These are phyloP conservation scores for Penicillium carneum DNA, from an alignment of 2,329 filamentous ascomycete genomes.

Conservation along the genomic window DNA sequence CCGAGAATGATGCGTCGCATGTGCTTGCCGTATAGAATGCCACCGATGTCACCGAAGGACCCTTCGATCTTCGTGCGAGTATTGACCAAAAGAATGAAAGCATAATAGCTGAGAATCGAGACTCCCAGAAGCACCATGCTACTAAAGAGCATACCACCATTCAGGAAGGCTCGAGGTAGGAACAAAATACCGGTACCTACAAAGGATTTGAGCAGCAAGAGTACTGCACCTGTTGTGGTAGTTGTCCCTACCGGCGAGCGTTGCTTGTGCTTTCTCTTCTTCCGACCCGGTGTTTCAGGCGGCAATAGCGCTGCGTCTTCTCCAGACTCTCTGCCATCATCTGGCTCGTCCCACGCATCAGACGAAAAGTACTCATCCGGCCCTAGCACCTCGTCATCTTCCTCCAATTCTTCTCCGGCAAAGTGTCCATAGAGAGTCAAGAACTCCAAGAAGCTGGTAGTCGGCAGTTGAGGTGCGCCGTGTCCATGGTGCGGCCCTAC, in stretches of 20 bases:
- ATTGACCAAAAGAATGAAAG: slow-evolving; percentile 90
- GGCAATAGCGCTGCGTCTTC: slow-evolving; percentile 85
- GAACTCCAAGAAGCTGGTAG: slow-evolving; percentile 94
- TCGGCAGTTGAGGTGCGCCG: slow-evolving; percentile 69
- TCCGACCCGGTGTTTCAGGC: slow-evolving; percentile 70
- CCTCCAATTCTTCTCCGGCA: slow-evolving; percentile 92
- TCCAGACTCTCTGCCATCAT: slow-evolving; percentile 74
- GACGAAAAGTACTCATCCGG: slow-evolving; percentile 93
- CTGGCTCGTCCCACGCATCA: slow-evolving; percentile 68
- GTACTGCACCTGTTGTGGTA: slow-evolving; percentile 76
- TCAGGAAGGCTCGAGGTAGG: slow-evolving; percentile 88
- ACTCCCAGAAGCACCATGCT: slow-evolving; percentile 88
- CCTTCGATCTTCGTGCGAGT: slow-evolving; percentile 84
- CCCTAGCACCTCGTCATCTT: slow-evolving; percentile 87
- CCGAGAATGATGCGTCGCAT: slow-evolving; percentile 86
- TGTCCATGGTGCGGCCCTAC: slow-evolving; percentile 49
- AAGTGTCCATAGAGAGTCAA: slow-evolving; percentile 95
- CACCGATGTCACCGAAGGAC: slow-evolving; percentile 98
- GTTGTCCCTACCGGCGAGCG: slow-evolving; percentile 78
- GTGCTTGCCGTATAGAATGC: slow-evolving; percentile 86
- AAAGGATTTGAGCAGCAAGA: slow-evolving; percentile 94
- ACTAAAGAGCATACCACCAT: slow-evolving; percentile 96
- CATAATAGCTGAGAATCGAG: slow-evolving; percentile 90
- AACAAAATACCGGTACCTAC: slow-evolving; percentile 96
- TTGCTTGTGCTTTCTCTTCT: slow-evolving; percentile 77